Base-by-base conservation (phyloP, 331 rosid genomes). In the Phaseolus coccineus region DNA sequence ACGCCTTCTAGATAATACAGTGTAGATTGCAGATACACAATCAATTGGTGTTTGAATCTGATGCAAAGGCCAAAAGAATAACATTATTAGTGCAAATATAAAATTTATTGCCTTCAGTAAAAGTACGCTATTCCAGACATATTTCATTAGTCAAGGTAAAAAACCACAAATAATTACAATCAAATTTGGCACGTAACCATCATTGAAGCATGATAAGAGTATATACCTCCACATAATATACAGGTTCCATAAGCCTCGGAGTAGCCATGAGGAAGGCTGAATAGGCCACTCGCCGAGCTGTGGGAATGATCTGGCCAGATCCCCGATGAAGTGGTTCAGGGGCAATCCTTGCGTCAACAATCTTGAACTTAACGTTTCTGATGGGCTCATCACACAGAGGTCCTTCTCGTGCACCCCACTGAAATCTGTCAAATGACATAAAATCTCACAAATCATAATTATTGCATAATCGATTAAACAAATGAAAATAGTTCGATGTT, bases 351-450 rank as follows among this genome's bases (percentile, higher is more conserved):
- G 99, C 99, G 84, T 96, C 99, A 89, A 96, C 99, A 74, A 96
- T 96, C 87, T 96, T 96, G 91, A 96, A 93, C 86, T 96, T 93
- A 8, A 96, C 99, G 64, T 96, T 96, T 85, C 99, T 87, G 42
- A 95, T 93, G 74, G 99, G 99, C 67, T 95, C 99, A 83, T 95
- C 99, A 72, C 99, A 95, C 13, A 95, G 88, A 24, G 99, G 99
- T 78, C 99, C 99, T 86, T 95, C 99, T 69, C 97, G 88, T 78
- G 99, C 99, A 76, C 97, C 99, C 98, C 97, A 95, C 66, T 95
- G 97, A 82, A 92, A 95, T 88, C 99, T 95, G 89, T 68, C 69
- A 74, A 85, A 82, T 14, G 61, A 77, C 68, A 82, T 6, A 40
- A 59, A 50, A 64, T 19, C 24, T 6, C 16, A 3, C 16, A 46